Base-by-base conservation (phyloP, 2,329 filamentous ascomycete species). In the Pseudocercospora macadamiae region DNA sequence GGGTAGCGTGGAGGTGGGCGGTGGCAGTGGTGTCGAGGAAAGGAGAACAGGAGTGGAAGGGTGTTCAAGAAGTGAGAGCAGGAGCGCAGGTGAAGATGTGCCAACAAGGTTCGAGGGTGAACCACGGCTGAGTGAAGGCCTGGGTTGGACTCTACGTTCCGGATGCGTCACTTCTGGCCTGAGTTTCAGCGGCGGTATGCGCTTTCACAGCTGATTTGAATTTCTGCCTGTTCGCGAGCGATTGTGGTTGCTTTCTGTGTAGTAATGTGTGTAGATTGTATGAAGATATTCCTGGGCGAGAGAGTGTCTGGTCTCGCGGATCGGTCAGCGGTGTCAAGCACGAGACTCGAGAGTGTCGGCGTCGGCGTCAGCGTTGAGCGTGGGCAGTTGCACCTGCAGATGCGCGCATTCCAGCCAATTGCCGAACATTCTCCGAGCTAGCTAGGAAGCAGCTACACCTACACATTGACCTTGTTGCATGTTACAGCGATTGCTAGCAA, bases 21-120 rank as follows among this genome's bases (percentile, higher is more conserved):
- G 30, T 37, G 47, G 34, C 18, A 39, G 12, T 34, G 47, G 26
- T 19, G 30, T n/a, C 19, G 47, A 18, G 25, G 19, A 52, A 34
- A 28, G 30, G 25, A 9, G 44, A 8, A 21, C 14, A 12, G 49
- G 32, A 54, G 16, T 32, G 49, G 58, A 54, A 57, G 54, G 36
- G 37, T 16, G 14, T 5, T 34, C 36, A 25, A 54, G 47, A 57
- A 47, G 55, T 16, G 16, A 25, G 44, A 23, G 44, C 30, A 53
- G 28, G 32, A 18, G 36, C 32, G 48, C 12, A 26, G 21, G 16
- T 53, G 32, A 37, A 32, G 19, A 53, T 26, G 32, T 37, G 19
- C 16, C 51, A 16, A 26, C 32, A 39, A 53, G 51, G 51, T 53
- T 39, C 51, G 19, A 36, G 36, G 32, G 51, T 37, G 32, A 42